Base-by-base conservation (phyloP, 1,284 basidiomycete genomes). In the Moniliella sp. region DNA sequence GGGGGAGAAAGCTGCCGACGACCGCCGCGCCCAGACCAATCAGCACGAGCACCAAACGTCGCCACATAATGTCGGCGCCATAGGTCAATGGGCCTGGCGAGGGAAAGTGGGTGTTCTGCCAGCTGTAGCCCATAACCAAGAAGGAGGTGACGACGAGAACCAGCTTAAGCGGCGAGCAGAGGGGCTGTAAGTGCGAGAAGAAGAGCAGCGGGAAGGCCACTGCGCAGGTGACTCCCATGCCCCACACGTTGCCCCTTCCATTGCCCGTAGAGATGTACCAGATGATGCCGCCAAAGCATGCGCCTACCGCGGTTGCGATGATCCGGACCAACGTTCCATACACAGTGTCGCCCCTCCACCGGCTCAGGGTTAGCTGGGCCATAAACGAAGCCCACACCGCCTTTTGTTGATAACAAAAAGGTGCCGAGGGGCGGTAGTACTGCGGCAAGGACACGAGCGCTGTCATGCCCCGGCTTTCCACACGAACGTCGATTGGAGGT, bases 381-480 rank as follows among this genome's bases (percentile, higher is more conserved):
- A 57, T 58, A n/a, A n/a, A n/a, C n/a, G n/a, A n/a, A n/a, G n/a
- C n/a, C n/a, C n/a, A n/a, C n/a, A n/a, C n/a, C n/a, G n/a, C n/a
- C n/a, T n/a, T n/a, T n/a, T n/a, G n/a, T n/a, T n/a, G n/a, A n/a
- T n/a, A n/a, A n/a, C n/a, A n/a, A n/a, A n/a, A n/a, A n/a, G n/a
- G n/a, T n/a, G n/a, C n/a, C n/a, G n/a, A n/a, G n/a, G n/a, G n/a
- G n/a, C n/a, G n/a, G n/a, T n/a, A n/a, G 25, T 34, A 53, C 8
- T 47, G 36, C 3, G 53, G 53, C 1, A 52, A 40, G 1, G 51
- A 44, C 27, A 38, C 25, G 27, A 26, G 27, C 67, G 72, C 66
- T 25, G 75, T 72, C 30, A 84, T 53, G 75, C 42, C 0, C 72
- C 78, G 0, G 76, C 79, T 61, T 88, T 88, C 42, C 83, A 33